Base-by-base conservation (phyloP, 208 protist genomes). In the Giardia muris region DNA sequence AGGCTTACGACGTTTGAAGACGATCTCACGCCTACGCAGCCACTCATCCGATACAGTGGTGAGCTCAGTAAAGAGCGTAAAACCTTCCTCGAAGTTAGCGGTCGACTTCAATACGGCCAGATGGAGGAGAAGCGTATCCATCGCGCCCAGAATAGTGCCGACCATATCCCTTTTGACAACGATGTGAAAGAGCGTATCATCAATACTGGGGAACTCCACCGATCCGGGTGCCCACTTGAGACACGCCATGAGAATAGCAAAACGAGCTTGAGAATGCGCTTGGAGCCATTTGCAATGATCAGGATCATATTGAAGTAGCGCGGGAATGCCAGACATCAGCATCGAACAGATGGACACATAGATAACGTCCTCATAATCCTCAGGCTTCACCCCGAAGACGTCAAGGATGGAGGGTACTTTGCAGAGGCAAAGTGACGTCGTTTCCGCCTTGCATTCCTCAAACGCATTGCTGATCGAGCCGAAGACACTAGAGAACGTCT, bases 171-270 rank as follows among this genome's bases (percentile, higher is more conserved):
- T 43, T 4, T 89, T 89, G 4, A 89, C 45, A 43, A 45, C 42
- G 19, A 89, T 43, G 4, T 89, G 4, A 43, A 89, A 43, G 4
- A 45, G 19, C 4, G 4, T 43, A n/a, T 90, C 46, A 89, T 42
- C 43, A 42, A 42, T 89, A 90, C 22, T 67, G 76, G 4, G 4
- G 4, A 76, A 46, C 19, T 76, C 39, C 19, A 92, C 43, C 4
- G 67, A 10, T 4, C 76, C 89, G 19, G 57, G 57, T 43, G 86
- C 39, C 39, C 93, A 96, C 93, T 97, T 97, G 0, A 95, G 94
- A 76, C 4, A 45, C 19, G 4, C 42, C 86, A 10, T 4, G 3
- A 89, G 86, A 89, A 89, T 89, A 4, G 42, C 4, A 89, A 46
- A 43, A 43, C 42, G 4, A 10, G 86, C 86, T 43, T 89, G 86